Evolutionary conservation across 2,329 filamentous ascomycete species (phyloP).

Genomic region (Trichocomaceae sp.): DNA sequence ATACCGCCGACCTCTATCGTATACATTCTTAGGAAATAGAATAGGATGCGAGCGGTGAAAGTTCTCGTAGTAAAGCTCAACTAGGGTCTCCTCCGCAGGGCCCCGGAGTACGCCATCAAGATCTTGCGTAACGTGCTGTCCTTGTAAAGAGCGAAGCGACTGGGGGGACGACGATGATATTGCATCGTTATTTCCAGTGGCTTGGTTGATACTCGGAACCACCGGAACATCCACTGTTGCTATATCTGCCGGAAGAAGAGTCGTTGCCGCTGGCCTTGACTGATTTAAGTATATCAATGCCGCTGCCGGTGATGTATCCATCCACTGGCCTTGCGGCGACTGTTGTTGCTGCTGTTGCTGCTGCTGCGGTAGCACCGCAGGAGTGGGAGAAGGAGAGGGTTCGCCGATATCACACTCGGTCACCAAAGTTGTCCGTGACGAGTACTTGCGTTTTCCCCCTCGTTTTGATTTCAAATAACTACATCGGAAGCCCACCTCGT

Average conservation of each 20-base stretch:
- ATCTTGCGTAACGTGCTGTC: neutral
- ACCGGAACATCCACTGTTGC: neutral
- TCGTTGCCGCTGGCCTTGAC: neutral
- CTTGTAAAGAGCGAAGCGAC: slow-evolving; percentile 2
- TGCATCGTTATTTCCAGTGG: neutral
- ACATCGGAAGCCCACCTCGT: neutral
- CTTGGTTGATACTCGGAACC: neutral
- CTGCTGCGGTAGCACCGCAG: neutral
- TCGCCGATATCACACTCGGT: neutral
- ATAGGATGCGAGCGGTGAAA: slow-evolving; percentile 10
- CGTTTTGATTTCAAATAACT: slow-evolving; percentile 9
- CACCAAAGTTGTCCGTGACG: neutral
- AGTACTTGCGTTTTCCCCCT: slow-evolving; percentile 9
- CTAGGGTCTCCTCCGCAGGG: slow-evolving; percentile 1
- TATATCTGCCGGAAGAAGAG: neutral
- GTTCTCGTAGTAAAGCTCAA: slow-evolving; percentile 12
- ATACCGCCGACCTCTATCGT: slow-evolving; percentile 6
- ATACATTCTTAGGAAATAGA: slow-evolving; percentile 7
- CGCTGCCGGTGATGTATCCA: slow-evolving; percentile 3
- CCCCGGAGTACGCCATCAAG: neutral
- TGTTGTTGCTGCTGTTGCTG: neutral
- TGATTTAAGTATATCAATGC: slow-evolving; percentile 1
- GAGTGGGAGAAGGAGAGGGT: neutral
- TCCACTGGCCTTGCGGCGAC: neutral
- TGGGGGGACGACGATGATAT: slow-evolving; percentile 1